Evolutionary conservation across 2,329 filamentous ascomycete genomes (phyloP), one percentile per base, ranked within the genome.

Genomic region (Fusarium odoratissimum): DNA sequence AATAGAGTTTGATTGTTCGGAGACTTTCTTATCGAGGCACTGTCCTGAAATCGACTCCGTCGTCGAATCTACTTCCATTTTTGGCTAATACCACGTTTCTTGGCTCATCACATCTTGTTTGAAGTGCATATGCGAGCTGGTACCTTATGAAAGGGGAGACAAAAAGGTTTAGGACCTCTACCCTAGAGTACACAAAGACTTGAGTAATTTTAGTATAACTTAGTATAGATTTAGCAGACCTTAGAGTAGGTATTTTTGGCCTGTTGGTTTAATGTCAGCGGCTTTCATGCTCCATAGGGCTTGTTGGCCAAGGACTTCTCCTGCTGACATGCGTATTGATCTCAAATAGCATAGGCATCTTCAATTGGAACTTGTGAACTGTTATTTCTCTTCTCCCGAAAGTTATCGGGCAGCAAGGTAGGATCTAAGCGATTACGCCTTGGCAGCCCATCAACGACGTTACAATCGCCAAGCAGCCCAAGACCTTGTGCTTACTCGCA

Each of bases 211-310:
- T 7, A 19, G 10, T 9, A 13, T 1, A 25, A 25, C 5, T 12
- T 19, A 3, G 12, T 10, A 13, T 5, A 9, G 6, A 28, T 13
- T 13, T 28, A 13, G 25, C 17, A 13, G 10, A 44, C 5, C 35
- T 37, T 37, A 10, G 35, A 37, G 9, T 19, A 4, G 17, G 17
- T 37, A 6, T 16, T 31, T 19, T 37, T 23, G 13, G 8, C n/a
- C 1, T 4, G 13, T 23, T 1, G n/a, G 38, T 41, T 41, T 41
- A 0, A 23, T 1, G n/a, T 6, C 17, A 14, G 42, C 42, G 2
- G 0, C 8, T 3, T 28, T 2, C 23, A 28, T 28, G 12, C 42
- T 13, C 2, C 2, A 4, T 13, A 6, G 2, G 12, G 42, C 42
- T 45, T 31, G 16, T 17, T 3, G 6, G 6, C 21, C 21, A 31